These are phyloP conservation scores for Paratinospora sagittata DNA, from an alignment of 164 flowering plant species.

Conservation along the genomic window DNA sequence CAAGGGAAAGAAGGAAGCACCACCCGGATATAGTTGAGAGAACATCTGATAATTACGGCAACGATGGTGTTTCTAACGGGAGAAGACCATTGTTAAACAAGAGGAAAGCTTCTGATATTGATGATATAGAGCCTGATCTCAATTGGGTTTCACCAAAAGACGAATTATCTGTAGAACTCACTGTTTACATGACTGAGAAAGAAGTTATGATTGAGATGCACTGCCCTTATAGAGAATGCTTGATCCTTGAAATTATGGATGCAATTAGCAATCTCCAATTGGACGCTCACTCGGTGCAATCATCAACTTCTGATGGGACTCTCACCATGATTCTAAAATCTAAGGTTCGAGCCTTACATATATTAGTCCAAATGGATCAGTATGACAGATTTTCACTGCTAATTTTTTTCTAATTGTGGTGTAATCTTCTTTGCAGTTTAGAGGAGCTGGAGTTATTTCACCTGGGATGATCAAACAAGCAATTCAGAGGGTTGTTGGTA, in stretches of 20 bases:
- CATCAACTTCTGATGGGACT: conserved; percentile 52
- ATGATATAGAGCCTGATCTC: conserved; percentile 35
- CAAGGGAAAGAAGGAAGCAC: conserved; percentile 34
- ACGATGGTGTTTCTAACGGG: conserved; percentile 17
- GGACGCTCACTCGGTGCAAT: conserved; percentile 59
- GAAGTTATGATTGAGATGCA: conserved; percentile 55
- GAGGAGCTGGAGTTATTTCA: conserved; percentile 47
- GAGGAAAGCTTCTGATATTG: conserved; percentile 59
- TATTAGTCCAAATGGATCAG: neutral
- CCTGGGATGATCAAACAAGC: conserved; percentile 61
- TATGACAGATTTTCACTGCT: no score
- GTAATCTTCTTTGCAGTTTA: conserved; percentile 41
- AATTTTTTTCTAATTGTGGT: neutral
- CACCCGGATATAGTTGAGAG: conserved; percentile 43
- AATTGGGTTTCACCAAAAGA: conserved; percentile 26
- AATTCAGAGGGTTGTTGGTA: conserved; percentile 38
- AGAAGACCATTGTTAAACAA: conserved; percentile 41
- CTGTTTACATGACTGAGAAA: conserved; percentile 38
- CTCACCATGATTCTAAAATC: conserved; percentile 55
- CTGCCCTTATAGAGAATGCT: conserved; percentile 64
- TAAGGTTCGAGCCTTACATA: conserved; percentile 39
- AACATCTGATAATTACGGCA: conserved; percentile 60
- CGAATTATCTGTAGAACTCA: conserved; percentile 29
- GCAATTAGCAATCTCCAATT: conserved; percentile 49
- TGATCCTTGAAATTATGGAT: conserved; percentile 68